Base-by-base conservation (phyloP, 1,284 basidiomycete genomes). In the Leucoagaricus sp. region DNA sequence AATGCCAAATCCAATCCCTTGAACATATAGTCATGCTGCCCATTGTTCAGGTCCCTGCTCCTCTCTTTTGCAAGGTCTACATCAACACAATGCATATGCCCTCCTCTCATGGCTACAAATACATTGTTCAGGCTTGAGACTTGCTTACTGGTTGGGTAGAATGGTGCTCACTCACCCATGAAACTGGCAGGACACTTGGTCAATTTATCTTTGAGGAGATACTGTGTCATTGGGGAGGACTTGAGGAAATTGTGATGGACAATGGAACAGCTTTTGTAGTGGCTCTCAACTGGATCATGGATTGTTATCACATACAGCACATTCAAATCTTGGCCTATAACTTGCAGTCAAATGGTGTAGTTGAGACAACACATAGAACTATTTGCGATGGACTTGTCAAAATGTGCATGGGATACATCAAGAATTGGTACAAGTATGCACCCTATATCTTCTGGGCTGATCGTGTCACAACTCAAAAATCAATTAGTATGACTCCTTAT, bases 311-410 rank as follows among this genome's bases (percentile, higher is more conserved):
- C 2, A 71, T 82, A 12, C 36, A 58, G 0, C 72, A 78, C 33
- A 78, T 82, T 29, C 48, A 66, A 0, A 79, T 82, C 8, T 76
- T 72, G 0, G 66, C 66, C 0, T 82, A 82, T n/a, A n/a, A n/a
- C n/a, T n/a, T n/a, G n/a, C n/a, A n/a, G n/a, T n/a, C n/a, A n/a
- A n/a, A n/a, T n/a, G n/a, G n/a, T n/a, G n/a, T n/a, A n/a, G n/a
- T n/a, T n/a, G n/a, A 57, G 82, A 82, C n/a, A n/a, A n/a, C n/a
- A n/a, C n/a, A n/a, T n/a, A n/a, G n/a, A n/a, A n/a, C n/a, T 53
- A 80, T 74, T 0, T 67, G 66, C 2, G 75, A 80, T 50, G 72
- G 78, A 0, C 57, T 72, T 0, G 68, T 78, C 0, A 75, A 81
- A 57, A 50, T 69, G 1, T 52, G 63, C 9, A 65, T 19, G 79